These are phyloP conservation scores for Microdochium trichocladiopsis DNA, from an alignment of 2,329 filamentous ascomycete genomes.

Conservation along the genomic window DNA sequence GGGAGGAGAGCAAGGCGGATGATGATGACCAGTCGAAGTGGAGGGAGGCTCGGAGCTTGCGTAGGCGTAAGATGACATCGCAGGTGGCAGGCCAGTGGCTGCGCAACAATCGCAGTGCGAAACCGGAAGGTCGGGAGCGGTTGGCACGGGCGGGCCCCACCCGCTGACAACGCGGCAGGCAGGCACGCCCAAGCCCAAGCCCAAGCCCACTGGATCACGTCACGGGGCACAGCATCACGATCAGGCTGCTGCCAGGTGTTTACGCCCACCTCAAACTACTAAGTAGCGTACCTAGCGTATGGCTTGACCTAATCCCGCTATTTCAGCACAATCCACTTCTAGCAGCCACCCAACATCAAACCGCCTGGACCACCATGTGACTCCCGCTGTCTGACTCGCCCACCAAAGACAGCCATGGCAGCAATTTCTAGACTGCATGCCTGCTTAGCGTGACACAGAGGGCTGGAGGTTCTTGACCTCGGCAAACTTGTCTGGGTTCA, in stretches of 20 bases:
- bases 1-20: background rate
- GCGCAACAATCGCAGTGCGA: too few species aligned
- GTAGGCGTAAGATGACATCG: background rate
- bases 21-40: background rate
- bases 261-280: too few species aligned
- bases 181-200: background rate
- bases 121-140: background rate
- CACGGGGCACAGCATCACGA: background rate
- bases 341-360: too few species aligned
- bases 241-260: background rate
- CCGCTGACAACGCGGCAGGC: background rate
- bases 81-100: background rate
- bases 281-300: too few species aligned
- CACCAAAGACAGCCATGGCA: too few species aligned
- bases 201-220: background rate
- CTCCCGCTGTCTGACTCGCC: too few species aligned
- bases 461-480: background rate
- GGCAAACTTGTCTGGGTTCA: slow-evolving; percentile 32
- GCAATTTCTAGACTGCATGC: too few species aligned
- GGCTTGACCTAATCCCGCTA: too few species aligned
- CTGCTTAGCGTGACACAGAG: background rate
- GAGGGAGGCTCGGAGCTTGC: background rate
- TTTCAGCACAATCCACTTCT: too few species aligned
- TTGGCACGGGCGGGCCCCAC: background rate
- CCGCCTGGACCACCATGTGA: too few species aligned